Base-by-base conservation (phyloP, 179 eudicot species). In the Silene coronaria region DNA sequence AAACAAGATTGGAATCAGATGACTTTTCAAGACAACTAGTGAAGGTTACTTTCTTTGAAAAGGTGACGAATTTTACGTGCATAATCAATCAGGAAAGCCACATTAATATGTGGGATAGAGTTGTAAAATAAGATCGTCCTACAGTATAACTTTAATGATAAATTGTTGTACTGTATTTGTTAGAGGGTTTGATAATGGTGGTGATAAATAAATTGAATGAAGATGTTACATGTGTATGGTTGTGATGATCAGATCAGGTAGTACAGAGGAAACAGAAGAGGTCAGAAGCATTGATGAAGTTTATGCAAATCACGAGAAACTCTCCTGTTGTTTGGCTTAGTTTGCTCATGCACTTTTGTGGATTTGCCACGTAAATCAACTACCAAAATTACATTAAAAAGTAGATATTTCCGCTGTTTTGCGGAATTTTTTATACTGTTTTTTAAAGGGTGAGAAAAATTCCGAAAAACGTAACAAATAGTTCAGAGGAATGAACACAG, bases 11-110 rank as follows among this genome's bases (percentile, higher is more conserved):
- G 71, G 22, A 51, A 45, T 48, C 42, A 64, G 21, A 53, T 53
- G 76, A 72, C 80, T 78, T 78, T 78, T 64, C 58, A 32, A 64
- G 21, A 30, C 17, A 69, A 59, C 23, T 57, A 45, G 51, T 3
- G 19, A 4, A 8, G 22, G 28, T 76, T 55, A 9, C 51, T 27
- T 71, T 77, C 30, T 48, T n/a, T n/a, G 73, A 34, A 71, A 77
- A 60, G 30, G 23, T 64, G 72, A 38, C 55, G 32, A 27, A 38
- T 28, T 58, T 69, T 76, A 69, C 68, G 53, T 46, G 24, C 13
- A 60, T 17, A 4, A 23, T 58, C 62, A n/a, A 23, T 58, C 62
- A n/a, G 63, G 62, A 28, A 55, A 72, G n/a, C n/a, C n/a, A n/a
- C n/a, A 16, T 51, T 8, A 30, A 45, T 45, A 3, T 45, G 4